A percentile compares a stretch with the other conserved stretches of the same genome.
These are phyloP conservation scores for Sphenostylis stenocarpa DNA, from an alignment of 306 rosid genomes.

Conservation along the genomic window DNA sequence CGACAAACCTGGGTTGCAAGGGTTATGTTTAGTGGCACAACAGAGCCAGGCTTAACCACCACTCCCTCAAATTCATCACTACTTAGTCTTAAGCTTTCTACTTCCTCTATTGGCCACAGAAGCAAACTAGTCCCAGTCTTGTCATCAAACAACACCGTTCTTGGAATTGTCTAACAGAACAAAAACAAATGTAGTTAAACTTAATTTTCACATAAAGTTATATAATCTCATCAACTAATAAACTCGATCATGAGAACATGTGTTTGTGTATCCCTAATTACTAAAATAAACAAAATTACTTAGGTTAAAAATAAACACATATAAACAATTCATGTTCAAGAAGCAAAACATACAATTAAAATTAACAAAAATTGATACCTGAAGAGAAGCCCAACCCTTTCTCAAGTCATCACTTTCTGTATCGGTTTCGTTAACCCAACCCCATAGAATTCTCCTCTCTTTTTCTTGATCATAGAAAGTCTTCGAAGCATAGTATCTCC, in stretches of 20 bases:
- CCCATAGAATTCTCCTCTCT: constrained; percentile 64
- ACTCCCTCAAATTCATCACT: constrained; percentile 48
- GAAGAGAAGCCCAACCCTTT: constrained; percentile 83
- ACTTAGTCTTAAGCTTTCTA: constrained; percentile 64
- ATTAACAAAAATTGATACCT: constrained; percentile 37
- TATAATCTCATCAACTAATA: not conserved
- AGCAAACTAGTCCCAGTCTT: constrained; percentile 57
- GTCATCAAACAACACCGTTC: constrained; percentile 59
- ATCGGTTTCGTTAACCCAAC: constrained; percentile 83
- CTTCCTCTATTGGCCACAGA: constrained; percentile 78
- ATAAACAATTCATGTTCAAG: no score
- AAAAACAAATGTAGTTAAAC: not conserved
- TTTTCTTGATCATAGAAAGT: constrained; percentile 63
- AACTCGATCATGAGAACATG: not conserved
- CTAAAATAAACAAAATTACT: no score
- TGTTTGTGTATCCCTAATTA: no score
- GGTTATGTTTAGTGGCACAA: constrained; percentile 52
- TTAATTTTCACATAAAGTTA: not conserved
- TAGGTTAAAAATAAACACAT: no score
- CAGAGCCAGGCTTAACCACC: constrained; percentile 55
- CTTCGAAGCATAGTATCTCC: constrained; percentile 81
- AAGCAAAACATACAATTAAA: no score
- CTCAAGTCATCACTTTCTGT: constrained; percentile 51
- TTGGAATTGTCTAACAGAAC: constrained; percentile 64
- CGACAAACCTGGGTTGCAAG: constrained; percentile 63